Conservation (phyloP, 2,329 filamentous ascomycete species). For the Fusarium sp. region DNA sequence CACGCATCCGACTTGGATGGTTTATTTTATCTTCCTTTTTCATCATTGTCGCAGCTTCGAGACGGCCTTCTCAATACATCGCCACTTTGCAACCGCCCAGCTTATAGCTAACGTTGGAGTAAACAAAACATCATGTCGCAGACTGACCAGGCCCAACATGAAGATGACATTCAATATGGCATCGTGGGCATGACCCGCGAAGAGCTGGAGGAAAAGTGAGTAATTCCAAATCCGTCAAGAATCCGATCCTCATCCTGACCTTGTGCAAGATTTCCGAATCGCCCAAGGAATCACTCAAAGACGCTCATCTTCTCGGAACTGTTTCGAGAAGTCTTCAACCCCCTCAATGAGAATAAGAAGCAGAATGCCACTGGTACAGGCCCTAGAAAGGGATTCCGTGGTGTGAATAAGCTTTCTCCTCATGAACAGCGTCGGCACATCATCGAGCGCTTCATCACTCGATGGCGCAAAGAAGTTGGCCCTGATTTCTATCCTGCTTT, state of each 20-base stretch:
- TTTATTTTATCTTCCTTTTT: not conserved
- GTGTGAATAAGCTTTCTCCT: conserved; percentile 70
- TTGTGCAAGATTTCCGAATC: conserved; percentile 79
- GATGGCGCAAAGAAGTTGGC: conserved; percentile 90
- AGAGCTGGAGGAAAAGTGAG: conserved; percentile 60
- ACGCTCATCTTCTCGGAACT: conserved; percentile 88
- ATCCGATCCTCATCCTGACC: conserved; percentile 30
- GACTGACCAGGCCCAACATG: conserved; percentile 56
- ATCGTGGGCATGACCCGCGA: conserved; percentile 52
- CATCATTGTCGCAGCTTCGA: not conserved
- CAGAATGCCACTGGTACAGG: conserved; percentile 70
- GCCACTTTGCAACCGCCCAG: not conserved
- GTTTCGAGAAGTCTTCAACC: conserved; percentile 83
- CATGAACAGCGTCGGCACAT: conserved; percentile 84
- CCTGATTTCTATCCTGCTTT: conserved; percentile 94
- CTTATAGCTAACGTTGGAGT: conserved; percentile 13
- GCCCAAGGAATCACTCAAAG: conserved; percentile 81
- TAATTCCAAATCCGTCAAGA: too few relatives aligned
- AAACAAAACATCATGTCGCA: conserved; percentile 20
- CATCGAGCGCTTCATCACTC: conserved; percentile 85
- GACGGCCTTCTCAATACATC: not conserved
- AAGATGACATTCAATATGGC: conserved; percentile 66
- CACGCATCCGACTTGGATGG: not conserved
- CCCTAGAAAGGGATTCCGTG: conserved; percentile 69
- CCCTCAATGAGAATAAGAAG: conserved; percentile 81